Conservation (phyloP, 1,139 yeast species). For the Pichia terricola region DNA sequence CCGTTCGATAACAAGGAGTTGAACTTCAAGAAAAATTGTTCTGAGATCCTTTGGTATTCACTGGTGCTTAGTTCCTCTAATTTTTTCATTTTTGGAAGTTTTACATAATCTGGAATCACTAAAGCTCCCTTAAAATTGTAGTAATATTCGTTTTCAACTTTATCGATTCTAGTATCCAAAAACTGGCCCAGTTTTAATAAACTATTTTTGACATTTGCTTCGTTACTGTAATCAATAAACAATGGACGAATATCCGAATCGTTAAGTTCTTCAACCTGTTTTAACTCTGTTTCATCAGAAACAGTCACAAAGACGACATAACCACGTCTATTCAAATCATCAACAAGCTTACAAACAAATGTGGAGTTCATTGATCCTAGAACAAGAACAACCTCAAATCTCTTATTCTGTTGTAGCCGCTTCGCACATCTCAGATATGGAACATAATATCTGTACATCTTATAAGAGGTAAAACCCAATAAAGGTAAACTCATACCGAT, state of each 20-base stretch:
- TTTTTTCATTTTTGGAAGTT: slow-evolving; percentile 22
- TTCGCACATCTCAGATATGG: slow-evolving; percentile 40
- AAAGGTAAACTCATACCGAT: slow-evolving; percentile 6
- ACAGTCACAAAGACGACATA: slow-evolving; percentile 73
- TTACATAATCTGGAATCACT: slow-evolving; percentile 24
- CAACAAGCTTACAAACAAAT: slow-evolving; percentile 56
- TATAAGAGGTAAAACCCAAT: slow-evolving; percentile 4
- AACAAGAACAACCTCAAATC: slow-evolving; percentile 57
- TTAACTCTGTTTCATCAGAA: slow-evolving; percentile 52
- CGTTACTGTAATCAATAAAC: slow-evolving; percentile 37
- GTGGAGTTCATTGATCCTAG: slow-evolving; percentile 78
- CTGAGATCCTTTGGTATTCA: slow-evolving; percentile 20
- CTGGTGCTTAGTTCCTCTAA: slow-evolving; percentile 19
- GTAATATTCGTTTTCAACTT: slow-evolving; percentile 9
- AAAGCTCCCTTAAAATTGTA: slow-evolving; percentile 23
- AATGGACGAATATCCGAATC: slow-evolving; percentile 47
- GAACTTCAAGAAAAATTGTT: slow-evolving; percentile 17
- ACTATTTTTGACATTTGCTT: slow-evolving; percentile 28
- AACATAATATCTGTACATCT: slow-evolving; percentile 6
- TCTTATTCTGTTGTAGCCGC: slow-evolving; percentile 4
- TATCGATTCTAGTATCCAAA: slow-evolving; percentile 19
- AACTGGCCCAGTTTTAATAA: slow-evolving; percentile 36
- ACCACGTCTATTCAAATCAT: slow-evolving; percentile 70
- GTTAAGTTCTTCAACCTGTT: slow-evolving; percentile 44
- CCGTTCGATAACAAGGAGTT: slow-evolving; percentile 22